phyloP scores from a whole-genome alignment of 2,329 filamentous ascomycete genomes.

The Coniosporium tulheliwenetii region DNA sequence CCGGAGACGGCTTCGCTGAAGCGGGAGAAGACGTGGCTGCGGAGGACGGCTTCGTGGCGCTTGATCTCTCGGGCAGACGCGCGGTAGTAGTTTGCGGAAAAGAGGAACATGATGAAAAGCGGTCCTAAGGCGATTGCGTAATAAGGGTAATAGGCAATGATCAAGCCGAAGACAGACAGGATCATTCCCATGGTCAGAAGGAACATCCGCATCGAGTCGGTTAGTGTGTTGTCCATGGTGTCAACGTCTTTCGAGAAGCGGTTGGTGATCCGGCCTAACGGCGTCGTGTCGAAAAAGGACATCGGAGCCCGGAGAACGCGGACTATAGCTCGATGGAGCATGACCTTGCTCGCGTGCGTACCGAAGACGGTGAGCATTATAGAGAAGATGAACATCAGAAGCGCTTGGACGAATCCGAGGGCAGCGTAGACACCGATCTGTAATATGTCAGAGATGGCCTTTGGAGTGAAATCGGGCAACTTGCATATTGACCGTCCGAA shows the following conservation, averaged over 20 bases:
- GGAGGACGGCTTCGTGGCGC: conserved; percentile 77
- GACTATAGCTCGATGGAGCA: conserved; percentile 67
- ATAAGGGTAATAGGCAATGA: conserved; percentile 91
- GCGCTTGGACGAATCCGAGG: conserved; percentile 54
- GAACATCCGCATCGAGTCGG: conserved; percentile 86
- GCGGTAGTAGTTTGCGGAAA: conserved; percentile 77
- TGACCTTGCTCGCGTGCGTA: conserved; percentile 64
- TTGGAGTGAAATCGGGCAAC: conserved; percentile 21
- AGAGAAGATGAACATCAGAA: conserved; percentile 69
- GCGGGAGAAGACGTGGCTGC: conserved; percentile 76
- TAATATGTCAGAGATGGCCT: conserved; percentile 11
- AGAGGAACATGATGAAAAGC: conserved; percentile 61
- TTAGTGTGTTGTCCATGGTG: conserved; percentile 87
- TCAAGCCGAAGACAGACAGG: conserved; percentile 67
- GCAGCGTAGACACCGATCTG: conserved; percentile 52
- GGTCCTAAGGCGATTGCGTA: conserved; percentile 57
- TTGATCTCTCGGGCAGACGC: conserved; percentile 88
- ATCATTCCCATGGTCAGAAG: conserved; percentile 74
- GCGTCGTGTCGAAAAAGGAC: conserved; percentile 96
- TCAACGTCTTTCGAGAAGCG: conserved; percentile 92
- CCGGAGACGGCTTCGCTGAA: conserved; percentile 82
- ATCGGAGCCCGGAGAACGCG: conserved; percentile 55
- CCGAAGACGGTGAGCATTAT: conserved; percentile 63
- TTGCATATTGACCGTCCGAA: conserved; percentile 55
- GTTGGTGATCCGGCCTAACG: conserved; percentile 87